A percentile compares a stretch with the other conserved stretches of the same genome.
Conservation (phyloP, 495 filamentous ascomycete genomes). For the Podospora bellae-mahoneyi region DNA sequence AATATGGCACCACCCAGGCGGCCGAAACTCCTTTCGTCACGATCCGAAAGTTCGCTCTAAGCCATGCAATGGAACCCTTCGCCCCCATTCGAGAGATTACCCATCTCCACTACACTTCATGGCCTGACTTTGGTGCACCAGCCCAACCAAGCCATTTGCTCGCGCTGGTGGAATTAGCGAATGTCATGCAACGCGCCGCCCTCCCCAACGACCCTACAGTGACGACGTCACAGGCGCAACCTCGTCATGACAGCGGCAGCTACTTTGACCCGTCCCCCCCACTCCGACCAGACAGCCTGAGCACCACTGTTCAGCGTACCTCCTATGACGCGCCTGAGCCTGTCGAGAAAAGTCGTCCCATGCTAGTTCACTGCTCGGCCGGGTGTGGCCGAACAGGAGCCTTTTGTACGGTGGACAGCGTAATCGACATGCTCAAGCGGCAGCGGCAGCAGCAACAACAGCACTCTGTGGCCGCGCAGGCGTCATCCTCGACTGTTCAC, state of each 20-base stretch:
- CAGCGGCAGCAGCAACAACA: constrained; percentile 48
- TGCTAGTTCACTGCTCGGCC: constrained; percentile 92
- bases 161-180: constrained; percentile 80
- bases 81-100: constrained; percentile 87
- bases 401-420: constrained; percentile 93
- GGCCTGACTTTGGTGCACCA: constrained; percentile 95
- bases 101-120: constrained; percentile 88
- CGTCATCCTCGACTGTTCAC: background rate
- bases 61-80: constrained; percentile 74
- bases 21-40: constrained; percentile 70
- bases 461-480: background rate
- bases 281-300: background rate
- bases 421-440: constrained; percentile 86
- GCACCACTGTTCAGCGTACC: constrained; percentile 7
- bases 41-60: constrained; percentile 81
- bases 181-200: constrained; percentile 53
- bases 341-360: constrained; percentile 55
- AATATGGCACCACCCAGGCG: constrained; percentile 4
- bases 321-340: constrained; percentile 54
- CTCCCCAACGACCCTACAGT: constrained; percentile 33
- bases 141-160: constrained; percentile 84
- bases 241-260: background rate
- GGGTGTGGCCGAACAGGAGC: constrained; percentile 94
- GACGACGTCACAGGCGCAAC: background rate
- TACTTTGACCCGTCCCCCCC: background rate